Percentiles rank a stretch among this genome's conserved stretches.
Conservation (phyloP, 495 filamentous ascomycete species). For the Hypoxylon fuscum region DNA sequence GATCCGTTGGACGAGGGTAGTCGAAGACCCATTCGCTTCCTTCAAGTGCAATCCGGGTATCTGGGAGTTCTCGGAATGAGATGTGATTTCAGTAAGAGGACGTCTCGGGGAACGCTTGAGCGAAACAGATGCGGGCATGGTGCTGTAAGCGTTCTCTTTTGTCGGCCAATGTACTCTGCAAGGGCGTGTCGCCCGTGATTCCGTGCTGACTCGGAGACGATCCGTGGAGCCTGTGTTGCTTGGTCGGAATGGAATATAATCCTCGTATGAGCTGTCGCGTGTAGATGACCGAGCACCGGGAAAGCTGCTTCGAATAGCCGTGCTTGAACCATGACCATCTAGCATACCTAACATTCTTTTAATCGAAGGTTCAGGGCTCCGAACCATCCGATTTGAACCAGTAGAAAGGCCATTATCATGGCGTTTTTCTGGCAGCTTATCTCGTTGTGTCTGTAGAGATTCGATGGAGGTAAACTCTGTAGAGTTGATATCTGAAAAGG, state of each 20-base stretch:
- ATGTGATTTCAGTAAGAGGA: background rate
- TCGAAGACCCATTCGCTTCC: conserved; percentile 22
- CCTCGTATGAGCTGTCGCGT: conserved; percentile 16
- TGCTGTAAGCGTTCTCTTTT: conserved; percentile 13
- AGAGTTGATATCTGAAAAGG: conserved; percentile 22
- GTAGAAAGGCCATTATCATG: background rate
- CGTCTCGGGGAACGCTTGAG: background rate
- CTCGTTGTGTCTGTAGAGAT: background rate
- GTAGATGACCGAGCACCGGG: conserved; percentile 11
- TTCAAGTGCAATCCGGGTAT: conserved; percentile 5
- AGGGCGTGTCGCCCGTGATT: conserved; percentile 8
- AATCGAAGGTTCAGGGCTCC: background rate
- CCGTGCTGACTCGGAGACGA: conserved; percentile 27
- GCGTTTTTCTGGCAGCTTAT: background rate
- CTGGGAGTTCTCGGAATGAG: background rate
- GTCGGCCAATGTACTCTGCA: conserved; percentile 5
- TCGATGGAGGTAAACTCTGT: conserved; percentile 3
- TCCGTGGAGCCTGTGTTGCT: conserved; percentile 24
- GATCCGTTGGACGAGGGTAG: conserved; percentile 25
- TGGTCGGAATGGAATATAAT: conserved; percentile 7
- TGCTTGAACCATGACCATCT: conserved; percentile 24
- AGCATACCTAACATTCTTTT: conserved; percentile 4
- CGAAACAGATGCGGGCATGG: conserved; percentile 24
- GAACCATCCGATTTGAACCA: background rate
- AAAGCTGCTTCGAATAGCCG: conserved; percentile 33